Evolutionary conservation across 2,329 filamentous ascomycete species (phyloP).

Genomic region (Talaromyces verruculosus): DNA sequence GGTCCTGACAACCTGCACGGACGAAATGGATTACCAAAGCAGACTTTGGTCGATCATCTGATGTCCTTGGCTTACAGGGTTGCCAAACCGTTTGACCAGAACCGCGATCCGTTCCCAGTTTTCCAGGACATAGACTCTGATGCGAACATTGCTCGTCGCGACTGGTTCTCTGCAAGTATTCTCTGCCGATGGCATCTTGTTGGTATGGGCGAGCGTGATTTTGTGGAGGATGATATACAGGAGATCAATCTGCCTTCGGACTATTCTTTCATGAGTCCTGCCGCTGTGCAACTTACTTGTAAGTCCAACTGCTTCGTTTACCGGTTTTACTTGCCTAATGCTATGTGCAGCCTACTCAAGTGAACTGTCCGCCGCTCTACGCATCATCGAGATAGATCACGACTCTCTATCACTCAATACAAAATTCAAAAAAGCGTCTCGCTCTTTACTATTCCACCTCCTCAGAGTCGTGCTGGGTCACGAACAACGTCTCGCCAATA

Average conservation of each 20-base stretch:
- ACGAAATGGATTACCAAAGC: slow-evolving; percentile 44
- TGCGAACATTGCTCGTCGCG: slow-evolving; percentile 41
- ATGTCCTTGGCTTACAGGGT: slow-evolving; percentile 41
- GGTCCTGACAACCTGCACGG: slow-evolving; percentile 44
- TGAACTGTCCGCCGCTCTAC: slow-evolving; percentile 18
- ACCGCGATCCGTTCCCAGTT: slow-evolving; percentile 36
- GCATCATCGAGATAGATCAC: slow-evolving; percentile 20
- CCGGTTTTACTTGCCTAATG: neutral
- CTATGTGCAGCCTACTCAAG: slow-evolving; percentile 19
- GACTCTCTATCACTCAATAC: slow-evolving; percentile 18
- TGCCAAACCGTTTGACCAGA: slow-evolving; percentile 41
- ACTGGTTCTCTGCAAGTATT: slow-evolving; percentile 43
- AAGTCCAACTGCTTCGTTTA: slow-evolving; percentile 25
- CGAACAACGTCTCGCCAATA: slow-evolving; percentile 15
- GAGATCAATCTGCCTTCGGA: slow-evolving; percentile 43
- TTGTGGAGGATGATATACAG: slow-evolving; percentile 34
- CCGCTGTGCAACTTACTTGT: slow-evolving; percentile 41
- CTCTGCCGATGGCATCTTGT: slow-evolving; percentile 45
- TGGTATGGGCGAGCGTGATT: slow-evolving; percentile 42
- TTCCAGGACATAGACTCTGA: slow-evolving; percentile 43
- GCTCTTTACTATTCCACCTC: slow-evolving; percentile 19
- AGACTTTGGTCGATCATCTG: slow-evolving; percentile 41
- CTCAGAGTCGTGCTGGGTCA: slow-evolving; percentile 11
- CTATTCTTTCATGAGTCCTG: slow-evolving; percentile 38
- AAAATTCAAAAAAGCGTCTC: slow-evolving; percentile 20